These are phyloP conservation scores for Phytophthora citricola DNA, from an alignment of 352 stramenopile species.

Conservation along the genomic window DNA sequence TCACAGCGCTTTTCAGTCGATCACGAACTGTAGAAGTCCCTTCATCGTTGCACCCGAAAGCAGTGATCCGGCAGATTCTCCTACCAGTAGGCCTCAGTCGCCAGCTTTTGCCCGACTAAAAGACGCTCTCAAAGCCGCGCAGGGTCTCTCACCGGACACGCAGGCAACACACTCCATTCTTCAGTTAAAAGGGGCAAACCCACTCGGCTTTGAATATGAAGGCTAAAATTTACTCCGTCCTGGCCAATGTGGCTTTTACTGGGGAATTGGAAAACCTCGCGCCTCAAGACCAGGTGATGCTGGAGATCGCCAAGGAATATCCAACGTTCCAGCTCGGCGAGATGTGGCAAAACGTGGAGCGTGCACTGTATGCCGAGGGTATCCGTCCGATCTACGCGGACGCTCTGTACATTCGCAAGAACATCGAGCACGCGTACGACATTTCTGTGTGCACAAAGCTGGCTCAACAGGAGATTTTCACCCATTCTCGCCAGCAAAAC, in stretches of 20 bases:
- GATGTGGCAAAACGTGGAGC: slow-evolving; percentile 80
- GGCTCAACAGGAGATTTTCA: slow-evolving; percentile 61
- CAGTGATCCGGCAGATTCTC: slow-evolving; percentile 17
- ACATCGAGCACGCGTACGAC: slow-evolving; percentile 81
- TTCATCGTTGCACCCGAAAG: slow-evolving; percentile 43
- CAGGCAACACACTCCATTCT: slow-evolving; percentile 33
- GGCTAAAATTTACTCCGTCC: slow-evolving; percentile 71
- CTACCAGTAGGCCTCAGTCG: slow-evolving; percentile 46
- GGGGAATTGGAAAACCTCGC: slow-evolving; percentile 44
- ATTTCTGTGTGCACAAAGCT: slow-evolving; percentile 69
- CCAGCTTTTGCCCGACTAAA: slow-evolving; percentile 78
- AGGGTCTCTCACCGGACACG: slow-evolving; percentile 34
- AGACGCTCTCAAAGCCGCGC: slow-evolving; percentile 65
- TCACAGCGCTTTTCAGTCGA: slow-evolving; percentile 60
- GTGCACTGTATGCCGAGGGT: slow-evolving; percentile 65
- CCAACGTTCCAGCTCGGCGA: slow-evolving; percentile 69
- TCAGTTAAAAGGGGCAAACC: slow-evolving; percentile 40
- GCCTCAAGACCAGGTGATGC: slow-evolving; percentile 60
- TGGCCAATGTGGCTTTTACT: slow-evolving; percentile 69
- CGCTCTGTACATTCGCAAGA: slow-evolving; percentile 68
- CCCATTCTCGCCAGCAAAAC: slow-evolving; percentile 20
- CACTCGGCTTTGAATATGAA: slow-evolving; percentile 71
- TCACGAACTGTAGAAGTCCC: slow-evolving; percentile 51
- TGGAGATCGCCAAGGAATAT: slow-evolving; percentile 82
- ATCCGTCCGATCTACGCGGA: slow-evolving; percentile 80